phyloP scores from a whole-genome alignment of 2,329 filamentous ascomycete genomes.

The Chaetoscypha palmicola region DNA sequence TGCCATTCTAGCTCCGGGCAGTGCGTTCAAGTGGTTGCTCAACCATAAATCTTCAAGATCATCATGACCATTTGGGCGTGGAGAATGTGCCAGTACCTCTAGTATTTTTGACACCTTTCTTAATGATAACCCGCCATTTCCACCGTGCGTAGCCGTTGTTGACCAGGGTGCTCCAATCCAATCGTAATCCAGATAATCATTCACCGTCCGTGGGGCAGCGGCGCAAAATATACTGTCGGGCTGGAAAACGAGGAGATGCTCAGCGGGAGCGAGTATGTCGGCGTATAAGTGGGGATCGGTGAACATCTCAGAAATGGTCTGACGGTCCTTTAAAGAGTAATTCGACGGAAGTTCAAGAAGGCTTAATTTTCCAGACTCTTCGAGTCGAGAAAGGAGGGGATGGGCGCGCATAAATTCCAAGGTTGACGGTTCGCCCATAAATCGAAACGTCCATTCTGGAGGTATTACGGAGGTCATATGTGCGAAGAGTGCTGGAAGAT shows the following conservation, averaged over 20 bases:
- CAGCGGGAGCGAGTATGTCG: slow-evolving; percentile 42
- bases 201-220: slow-evolving; percentile 42
- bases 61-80: slow-evolving; percentile 34
- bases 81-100: slow-evolving; percentile 30
- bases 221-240: slow-evolving; percentile 49
- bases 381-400: slow-evolving; percentile 39
- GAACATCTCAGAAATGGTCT: slow-evolving; percentile 42
- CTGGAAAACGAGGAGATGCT: slow-evolving; percentile 49
- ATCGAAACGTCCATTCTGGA: slow-evolving; percentile 48
- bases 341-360: slow-evolving; percentile 41
- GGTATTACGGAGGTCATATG: slow-evolving; percentile 50
- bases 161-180: slow-evolving; percentile 35
- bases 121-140: slow-evolving; percentile 28
- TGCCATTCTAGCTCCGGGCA: slow-evolving; percentile 27
- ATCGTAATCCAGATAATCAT: slow-evolving; percentile 47
- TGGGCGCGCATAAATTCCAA: slow-evolving; percentile 38
- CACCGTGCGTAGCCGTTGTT: slow-evolving; percentile 20
- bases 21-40: slow-evolving; percentile 22
- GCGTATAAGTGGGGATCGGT: slow-evolving; percentile 47
- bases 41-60: slow-evolving; percentile 49
- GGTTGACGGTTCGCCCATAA: slow-evolving; percentile 45
- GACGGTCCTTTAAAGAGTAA: slow-evolving; percentile 38
- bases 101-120: slow-evolving; percentile 24
- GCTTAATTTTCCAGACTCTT: slow-evolving; percentile 42
- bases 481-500: slow-evolving; percentile 45